These are phyloP conservation scores for Circinella umbellata DNA, from an alignment of 371 early-diverging fungal genomes.

Conservation along the genomic window DNA sequence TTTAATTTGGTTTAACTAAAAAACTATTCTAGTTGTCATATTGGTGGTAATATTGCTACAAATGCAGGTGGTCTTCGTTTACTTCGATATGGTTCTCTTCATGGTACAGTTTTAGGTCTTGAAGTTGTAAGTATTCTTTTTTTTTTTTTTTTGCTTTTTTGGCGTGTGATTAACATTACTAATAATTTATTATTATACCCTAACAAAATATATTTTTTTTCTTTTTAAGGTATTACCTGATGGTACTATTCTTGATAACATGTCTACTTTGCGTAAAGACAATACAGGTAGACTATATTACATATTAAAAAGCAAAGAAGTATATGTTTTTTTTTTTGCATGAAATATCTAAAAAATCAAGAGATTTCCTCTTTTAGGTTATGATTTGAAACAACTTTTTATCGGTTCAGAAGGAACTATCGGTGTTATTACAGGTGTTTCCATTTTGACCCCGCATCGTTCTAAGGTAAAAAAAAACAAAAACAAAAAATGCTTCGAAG, in stretches of 20 bases:
- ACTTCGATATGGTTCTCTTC: slow-evolving; percentile 93
- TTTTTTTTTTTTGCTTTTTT: neutral
- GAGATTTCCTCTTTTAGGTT: slow-evolving; percentile 51
- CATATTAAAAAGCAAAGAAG: too few relatives aligned
- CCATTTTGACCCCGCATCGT: slow-evolving; percentile 66
- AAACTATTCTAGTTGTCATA: slow-evolving; percentile 67
- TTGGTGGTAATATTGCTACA: slow-evolving; percentile 98
- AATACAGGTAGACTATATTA: slow-evolving; percentile 78
- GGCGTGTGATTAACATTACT: slow-evolving; percentile 11
- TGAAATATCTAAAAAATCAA: neutral
- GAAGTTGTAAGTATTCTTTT: slow-evolving; percentile 63
- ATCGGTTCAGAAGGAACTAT: slow-evolving; percentile 94
- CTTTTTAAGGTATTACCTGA: slow-evolving; percentile 78
- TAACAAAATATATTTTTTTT: neutral
- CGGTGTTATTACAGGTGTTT: slow-evolving; percentile 89
- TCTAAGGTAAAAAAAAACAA: slow-evolving; percentile 29
- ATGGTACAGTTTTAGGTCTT: slow-evolving; percentile 91
- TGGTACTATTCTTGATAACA: slow-evolving; percentile 83
- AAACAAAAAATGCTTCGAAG: too few relatives aligned
- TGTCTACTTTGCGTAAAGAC: slow-evolving; percentile 80
- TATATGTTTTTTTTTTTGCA: too few relatives aligned
- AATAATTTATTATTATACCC: slow-evolving; percentile 2
- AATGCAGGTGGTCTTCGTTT: slow-evolving; percentile 97
- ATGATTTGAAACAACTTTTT: slow-evolving; percentile 92
- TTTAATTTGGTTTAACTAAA: too few relatives aligned